These are phyloP conservation scores for Phanerochaete sordida DNA, from an alignment of 768 basidiomycete genomes.

Conservation along the genomic window DNA sequence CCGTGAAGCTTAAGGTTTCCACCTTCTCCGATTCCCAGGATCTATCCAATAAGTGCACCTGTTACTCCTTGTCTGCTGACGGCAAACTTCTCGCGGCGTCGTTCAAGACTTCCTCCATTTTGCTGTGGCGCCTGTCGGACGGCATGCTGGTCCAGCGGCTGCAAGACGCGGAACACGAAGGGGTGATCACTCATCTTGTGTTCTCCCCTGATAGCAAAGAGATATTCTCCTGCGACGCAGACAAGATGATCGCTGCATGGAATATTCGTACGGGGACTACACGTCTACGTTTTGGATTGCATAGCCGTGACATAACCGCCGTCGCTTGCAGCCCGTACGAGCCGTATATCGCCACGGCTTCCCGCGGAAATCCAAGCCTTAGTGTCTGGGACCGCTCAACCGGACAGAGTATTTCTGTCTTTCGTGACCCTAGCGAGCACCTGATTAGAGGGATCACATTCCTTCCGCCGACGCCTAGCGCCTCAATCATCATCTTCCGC, in stretches of 20 bases:
- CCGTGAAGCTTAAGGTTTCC: background rate
- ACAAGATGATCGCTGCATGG: background rate
- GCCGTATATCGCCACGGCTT: no score
- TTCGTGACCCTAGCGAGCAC: no score
- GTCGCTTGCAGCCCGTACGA: no score
- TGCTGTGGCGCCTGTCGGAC: slow-evolving; percentile 24
- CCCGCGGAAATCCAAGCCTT: no score
- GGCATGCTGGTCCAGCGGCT: background rate
- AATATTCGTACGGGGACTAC: slow-evolving; percentile 13
- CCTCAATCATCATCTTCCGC: no score
- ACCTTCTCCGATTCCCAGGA: background rate
- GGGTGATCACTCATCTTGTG: slow-evolving; percentile 11
- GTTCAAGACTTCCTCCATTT: slow-evolving; percentile 21
- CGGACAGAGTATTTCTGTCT: no score
- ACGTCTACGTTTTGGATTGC: background rate
- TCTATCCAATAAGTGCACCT: background rate
- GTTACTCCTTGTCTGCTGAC: slow-evolving; percentile 15
- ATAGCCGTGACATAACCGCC: no score
- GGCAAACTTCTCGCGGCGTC: slow-evolving; percentile 23
- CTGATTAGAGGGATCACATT: no score
- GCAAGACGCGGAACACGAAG: slow-evolving; percentile 6
- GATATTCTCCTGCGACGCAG: slow-evolving; percentile 6
- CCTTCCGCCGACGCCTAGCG: no score
- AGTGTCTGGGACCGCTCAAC: no score
- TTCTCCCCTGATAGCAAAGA: slow-evolving; percentile 13